Percentiles rank a stretch among this genome's conserved stretches.
Evolutionary conservation across 2,329 filamentous ascomycete species (phyloP).

Genomic region (Neofusicoccum laricinum): DNA sequence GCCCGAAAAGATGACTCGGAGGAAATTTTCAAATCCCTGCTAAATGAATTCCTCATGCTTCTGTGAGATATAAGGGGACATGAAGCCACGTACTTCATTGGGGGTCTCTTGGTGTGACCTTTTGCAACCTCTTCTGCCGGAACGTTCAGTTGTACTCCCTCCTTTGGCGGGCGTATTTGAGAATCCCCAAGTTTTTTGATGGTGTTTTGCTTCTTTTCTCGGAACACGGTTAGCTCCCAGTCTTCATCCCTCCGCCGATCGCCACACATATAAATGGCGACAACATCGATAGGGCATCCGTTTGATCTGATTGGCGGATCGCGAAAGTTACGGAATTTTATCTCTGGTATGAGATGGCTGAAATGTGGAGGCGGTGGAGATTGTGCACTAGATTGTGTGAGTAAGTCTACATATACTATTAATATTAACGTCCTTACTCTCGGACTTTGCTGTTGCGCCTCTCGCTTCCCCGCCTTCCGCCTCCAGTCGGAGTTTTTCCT

Average conservation of each 20-base stretch:
- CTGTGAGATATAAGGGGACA: too few species aligned
- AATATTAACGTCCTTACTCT: background rate
- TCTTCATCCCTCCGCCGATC: background rate
- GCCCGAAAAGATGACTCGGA: too few species aligned
- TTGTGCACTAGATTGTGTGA: background rate
- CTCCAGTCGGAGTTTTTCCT: background rate
- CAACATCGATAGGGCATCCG: background rate
- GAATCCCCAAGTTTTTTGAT: background rate
- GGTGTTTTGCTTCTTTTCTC: background rate
- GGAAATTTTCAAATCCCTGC: too few species aligned
- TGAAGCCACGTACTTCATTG: background rate
- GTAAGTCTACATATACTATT: background rate
- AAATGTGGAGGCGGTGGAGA: background rate
- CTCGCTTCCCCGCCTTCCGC: background rate
- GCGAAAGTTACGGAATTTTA: background rate
- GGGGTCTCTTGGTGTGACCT: background rate
- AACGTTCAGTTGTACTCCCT: background rate
- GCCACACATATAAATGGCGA: background rate
- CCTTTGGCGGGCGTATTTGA: background rate
- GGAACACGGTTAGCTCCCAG: background rate
- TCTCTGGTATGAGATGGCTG: background rate
- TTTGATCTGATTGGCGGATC: background rate
- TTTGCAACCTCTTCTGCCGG: background rate
- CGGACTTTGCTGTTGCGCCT: background rate
- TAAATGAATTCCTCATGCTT: too few species aligned